Conservation (phyloP, 2,329 filamentous ascomycete species). For the Eurotiales sp. region DNA sequence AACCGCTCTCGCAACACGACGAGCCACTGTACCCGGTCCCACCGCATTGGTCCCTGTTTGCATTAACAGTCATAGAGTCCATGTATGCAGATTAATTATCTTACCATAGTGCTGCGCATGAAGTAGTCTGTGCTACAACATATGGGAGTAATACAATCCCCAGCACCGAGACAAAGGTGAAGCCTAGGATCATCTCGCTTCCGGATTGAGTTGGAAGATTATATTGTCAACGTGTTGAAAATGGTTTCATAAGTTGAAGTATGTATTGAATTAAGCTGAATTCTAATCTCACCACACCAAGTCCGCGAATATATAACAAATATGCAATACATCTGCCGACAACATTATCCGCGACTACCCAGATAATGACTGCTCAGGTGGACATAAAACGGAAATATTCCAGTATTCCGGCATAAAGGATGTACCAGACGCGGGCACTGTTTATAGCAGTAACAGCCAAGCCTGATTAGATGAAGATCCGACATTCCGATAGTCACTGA, state of each 20-base stretch:
- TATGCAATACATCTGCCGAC: no score
- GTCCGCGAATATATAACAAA: no score
- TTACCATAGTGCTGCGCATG: not conserved
- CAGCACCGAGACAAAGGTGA: not conserved
- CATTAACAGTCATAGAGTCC: not conserved
- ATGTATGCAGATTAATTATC: not conserved
- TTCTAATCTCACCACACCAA: no score
- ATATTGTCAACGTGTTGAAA: not conserved
- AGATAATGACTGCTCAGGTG: no score
- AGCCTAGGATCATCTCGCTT: not conserved
- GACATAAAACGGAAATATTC: no score
- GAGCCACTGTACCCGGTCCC: not conserved
- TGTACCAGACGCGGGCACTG: no score
- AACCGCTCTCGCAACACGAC: constrained; percentile 4
- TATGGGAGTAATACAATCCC: not conserved
- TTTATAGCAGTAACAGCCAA: no score
- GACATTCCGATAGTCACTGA: not conserved
- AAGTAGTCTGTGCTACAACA: not conserved
- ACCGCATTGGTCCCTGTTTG: constrained; percentile 5
- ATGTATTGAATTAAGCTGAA: no score
- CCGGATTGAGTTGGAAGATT: not conserved
- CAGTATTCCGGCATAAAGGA: no score
- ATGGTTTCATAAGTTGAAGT: not conserved
- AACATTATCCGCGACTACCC: no score
- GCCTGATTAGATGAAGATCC: no score